phyloP scores from a whole-genome alignment of 176 grass and related monocot genomes.

The Ensete glaucum region DNA sequence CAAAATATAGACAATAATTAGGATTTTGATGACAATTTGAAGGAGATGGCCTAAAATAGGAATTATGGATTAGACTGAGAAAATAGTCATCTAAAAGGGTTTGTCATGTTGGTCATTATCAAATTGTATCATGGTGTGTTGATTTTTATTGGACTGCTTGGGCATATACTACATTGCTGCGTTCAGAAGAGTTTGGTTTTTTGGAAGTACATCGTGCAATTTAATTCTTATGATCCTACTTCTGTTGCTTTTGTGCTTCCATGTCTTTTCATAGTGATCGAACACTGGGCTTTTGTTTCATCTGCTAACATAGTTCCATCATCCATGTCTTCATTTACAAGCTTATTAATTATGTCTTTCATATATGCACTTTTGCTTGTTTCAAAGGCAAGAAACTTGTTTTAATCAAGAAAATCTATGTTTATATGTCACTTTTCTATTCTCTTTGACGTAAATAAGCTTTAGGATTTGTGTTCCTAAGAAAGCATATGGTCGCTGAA shows the following conservation, averaged over 20 bases:
- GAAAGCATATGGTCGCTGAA: conserved; percentile 8
- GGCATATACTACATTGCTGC: neutral
- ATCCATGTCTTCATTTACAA: neutral
- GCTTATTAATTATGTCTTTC: neutral
- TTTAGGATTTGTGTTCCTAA: conserved; percentile 4
- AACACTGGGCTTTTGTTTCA: neutral
- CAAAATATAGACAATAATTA: neutral
- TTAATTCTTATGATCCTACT: neutral
- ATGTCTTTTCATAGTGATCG: neutral
- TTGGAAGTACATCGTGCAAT: too few species aligned
- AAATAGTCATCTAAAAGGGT: neutral
- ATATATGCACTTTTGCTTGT: neutral
- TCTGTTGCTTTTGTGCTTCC: neutral
- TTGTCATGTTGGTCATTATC: neutral
- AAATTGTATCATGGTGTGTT: neutral
- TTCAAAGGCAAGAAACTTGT: neutral
- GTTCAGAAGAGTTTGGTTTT: neutral
- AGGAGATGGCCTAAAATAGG: neutral
- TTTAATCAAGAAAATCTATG: neutral
- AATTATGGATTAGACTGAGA: neutral
- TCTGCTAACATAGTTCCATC: neutral
- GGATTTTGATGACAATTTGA: neutral
- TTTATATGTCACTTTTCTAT: neutral
- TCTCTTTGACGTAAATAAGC: neutral
- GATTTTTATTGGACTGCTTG: neutral